Conservation (phyloP, 176 grass and related monocot genomes). For the Zoysia pacifica region DNA sequence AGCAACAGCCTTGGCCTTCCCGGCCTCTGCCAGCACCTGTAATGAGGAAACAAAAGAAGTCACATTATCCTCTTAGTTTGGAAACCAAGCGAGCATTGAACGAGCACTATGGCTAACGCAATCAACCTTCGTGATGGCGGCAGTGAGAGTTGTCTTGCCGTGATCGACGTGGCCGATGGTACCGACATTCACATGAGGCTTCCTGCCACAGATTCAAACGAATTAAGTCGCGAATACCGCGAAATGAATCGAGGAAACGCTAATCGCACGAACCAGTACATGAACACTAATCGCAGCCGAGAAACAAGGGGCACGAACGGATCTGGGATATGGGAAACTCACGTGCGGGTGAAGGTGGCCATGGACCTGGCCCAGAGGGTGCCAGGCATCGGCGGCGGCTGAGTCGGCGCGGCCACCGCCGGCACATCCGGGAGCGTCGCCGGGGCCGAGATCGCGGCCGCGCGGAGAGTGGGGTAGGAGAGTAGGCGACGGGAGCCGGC, state of each 20-base stretch:
- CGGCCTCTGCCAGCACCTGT: slow-evolving; percentile 76
- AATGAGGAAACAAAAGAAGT: neutral
- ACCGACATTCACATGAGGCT: slow-evolving; percentile 93
- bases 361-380: slow-evolving; percentile 73
- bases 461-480: slow-evolving; percentile 42
- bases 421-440: slow-evolving; percentile 35
- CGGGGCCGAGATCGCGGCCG: slow-evolving; percentile 33
- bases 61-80: neutral
- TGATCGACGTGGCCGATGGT: slow-evolving; percentile 98
- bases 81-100: neutral
- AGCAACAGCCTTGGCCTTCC: slow-evolving; percentile 85
- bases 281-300: neutral
- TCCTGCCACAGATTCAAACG: slow-evolving; percentile 57
- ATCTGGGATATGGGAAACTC: slow-evolving; percentile 33
- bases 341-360: slow-evolving; percentile 98
- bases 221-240: neutral
- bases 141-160: slow-evolving; percentile 95
- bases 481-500: slow-evolving; percentile 41
- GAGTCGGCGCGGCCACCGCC: neutral
- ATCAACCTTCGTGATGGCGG: slow-evolving; percentile 87
- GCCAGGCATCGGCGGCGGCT: slow-evolving; percentile 5
- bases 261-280: too few species aligned
- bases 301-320: neutral
- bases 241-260: neutral
- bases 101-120: neutral